phyloP scores from a whole-genome alignment of 805 yeast genomes.

The Lachancea quebecensis region DNA sequence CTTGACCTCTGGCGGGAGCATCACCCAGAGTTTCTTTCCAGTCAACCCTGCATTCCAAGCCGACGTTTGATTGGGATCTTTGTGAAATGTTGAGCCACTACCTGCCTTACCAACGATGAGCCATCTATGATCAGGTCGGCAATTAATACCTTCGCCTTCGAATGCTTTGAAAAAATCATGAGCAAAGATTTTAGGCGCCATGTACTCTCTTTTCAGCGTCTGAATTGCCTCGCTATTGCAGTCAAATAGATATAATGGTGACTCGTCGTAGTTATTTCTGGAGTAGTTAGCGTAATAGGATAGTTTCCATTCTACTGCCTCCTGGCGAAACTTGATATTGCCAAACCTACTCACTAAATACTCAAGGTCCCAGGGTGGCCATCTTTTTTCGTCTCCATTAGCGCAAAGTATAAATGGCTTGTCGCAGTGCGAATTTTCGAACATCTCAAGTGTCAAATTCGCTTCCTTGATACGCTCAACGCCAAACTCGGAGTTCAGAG shows the following conservation, averaged over 20 bases:
- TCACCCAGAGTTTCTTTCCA: conserved; percentile 80
- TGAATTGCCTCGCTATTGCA: conserved; percentile 66
- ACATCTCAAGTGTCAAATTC: conserved; percentile 38
- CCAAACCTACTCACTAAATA: conserved; percentile 49
- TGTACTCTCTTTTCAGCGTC: conserved; percentile 46
- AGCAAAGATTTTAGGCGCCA: conserved; percentile 47
- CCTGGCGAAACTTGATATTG: conserved; percentile 66
- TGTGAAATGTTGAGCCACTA: conserved; percentile 86
- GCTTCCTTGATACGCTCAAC: conserved; percentile 49
- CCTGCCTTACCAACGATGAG: conserved; percentile 75
- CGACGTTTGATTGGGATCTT: conserved; percentile 84
- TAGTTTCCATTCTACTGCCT: conserved; percentile 75
- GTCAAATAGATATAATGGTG: conserved; percentile 81
- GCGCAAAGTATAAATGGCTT: conserved; percentile 58
- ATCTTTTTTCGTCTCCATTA: conserved; percentile 31
- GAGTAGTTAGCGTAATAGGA: conserved; percentile 55
- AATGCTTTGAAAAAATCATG: conserved; percentile 58
- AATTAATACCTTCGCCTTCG: conserved; percentile 29
- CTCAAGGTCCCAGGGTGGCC: conserved; percentile 62
- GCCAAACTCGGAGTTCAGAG: conserved; percentile 26
- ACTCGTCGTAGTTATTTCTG: conserved; percentile 60
- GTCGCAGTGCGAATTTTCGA: conserved; percentile 40
- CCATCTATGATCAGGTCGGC: conserved; percentile 92
- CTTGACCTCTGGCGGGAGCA: conserved; percentile 68
- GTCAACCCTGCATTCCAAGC: conserved; percentile 82